phyloP scores from a whole-genome alignment of 805 yeast genomes.

The Middelhovenomyces tepae region DNA sequence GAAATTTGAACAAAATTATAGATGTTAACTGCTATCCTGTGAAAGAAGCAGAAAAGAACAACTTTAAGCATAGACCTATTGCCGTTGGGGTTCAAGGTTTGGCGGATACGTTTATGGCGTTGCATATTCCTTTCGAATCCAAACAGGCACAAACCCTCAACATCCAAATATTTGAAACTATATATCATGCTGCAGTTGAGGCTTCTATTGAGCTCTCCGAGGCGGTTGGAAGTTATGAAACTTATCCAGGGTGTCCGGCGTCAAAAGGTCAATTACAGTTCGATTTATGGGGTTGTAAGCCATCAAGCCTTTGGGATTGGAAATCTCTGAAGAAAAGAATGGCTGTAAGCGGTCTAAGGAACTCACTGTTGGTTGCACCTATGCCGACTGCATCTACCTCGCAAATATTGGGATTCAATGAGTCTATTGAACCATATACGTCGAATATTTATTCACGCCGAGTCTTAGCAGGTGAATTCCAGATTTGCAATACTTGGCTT shows the following conservation, averaged over 20 bases:
- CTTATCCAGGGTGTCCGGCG: constrained; percentile 81
- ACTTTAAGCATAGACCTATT: constrained; percentile 79
- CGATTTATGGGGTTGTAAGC: constrained; percentile 78
- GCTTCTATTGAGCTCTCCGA: constrained; percentile 75
- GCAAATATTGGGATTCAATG: constrained; percentile 86
- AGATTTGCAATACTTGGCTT: constrained; percentile 80
- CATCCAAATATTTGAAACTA: constrained; percentile 85
- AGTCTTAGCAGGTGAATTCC: constrained; percentile 88
- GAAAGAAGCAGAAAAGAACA: constrained; percentile 65
- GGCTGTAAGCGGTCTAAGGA: constrained; percentile 61
- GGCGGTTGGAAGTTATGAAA: constrained; percentile 57
- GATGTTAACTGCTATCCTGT: constrained; percentile 84
- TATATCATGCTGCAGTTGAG: constrained; percentile 89
- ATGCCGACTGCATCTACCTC: constrained; percentile 99
- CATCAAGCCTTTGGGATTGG: constrained; percentile 87
- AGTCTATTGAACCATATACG: constrained; percentile 93
- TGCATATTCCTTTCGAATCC: constrained; percentile 83
- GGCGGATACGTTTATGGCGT: constrained; percentile 76
- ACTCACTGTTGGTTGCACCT: constrained; percentile 71
- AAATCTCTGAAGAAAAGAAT: constrained; percentile 53
- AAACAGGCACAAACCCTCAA: constrained; percentile 66
- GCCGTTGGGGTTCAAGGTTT: constrained; percentile 96
- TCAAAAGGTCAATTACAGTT: constrained; percentile 77
- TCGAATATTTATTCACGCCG: constrained; percentile 87
- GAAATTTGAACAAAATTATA: constrained; percentile 73